phyloP scores from a whole-genome alignment of 208 protist genomes.

The Wallacemonas sp. region DNA sequence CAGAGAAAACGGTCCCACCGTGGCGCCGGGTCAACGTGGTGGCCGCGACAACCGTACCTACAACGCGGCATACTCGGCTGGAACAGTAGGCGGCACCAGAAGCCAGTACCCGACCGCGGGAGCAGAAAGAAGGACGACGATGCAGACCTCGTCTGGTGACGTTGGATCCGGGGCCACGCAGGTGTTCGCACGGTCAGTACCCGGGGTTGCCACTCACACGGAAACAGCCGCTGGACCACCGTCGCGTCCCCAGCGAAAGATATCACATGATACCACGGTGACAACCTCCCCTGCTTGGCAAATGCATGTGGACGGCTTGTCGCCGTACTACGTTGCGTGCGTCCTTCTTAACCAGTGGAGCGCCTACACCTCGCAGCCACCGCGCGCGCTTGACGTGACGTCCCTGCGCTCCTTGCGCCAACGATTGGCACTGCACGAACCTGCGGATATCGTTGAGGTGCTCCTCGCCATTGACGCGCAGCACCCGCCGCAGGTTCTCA shows the following conservation, averaged over 20 bases:
- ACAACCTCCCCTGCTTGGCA: background rate
- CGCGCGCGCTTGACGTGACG: background rate
- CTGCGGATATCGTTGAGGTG: background rate
- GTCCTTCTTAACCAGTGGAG: background rate
- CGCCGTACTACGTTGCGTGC: background rate
- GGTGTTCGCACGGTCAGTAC: background rate
- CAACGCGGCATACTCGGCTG: no score
- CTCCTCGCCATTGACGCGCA: background rate
- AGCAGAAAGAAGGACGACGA: background rate
- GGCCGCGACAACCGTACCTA: no score
- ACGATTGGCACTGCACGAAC: background rate
- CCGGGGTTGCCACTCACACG: background rate
- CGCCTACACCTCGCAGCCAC: background rate
- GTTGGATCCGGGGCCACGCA: background rate
- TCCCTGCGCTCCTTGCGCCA: background rate
- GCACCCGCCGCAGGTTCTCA: background rate
- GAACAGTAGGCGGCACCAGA: no score
- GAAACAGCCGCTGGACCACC: background rate
- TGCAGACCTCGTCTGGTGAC: background rate
- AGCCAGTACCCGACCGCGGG: no score
- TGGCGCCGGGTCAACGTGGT: no score
- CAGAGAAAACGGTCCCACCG: no score
- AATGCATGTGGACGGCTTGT: background rate
- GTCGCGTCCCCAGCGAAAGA: background rate
- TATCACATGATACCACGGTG: background rate